Evolutionary conservation across 805 yeast genomes (phyloP), one percentile per base, ranked within the genome.

Genomic region (Komagataella phaffii): DNA sequence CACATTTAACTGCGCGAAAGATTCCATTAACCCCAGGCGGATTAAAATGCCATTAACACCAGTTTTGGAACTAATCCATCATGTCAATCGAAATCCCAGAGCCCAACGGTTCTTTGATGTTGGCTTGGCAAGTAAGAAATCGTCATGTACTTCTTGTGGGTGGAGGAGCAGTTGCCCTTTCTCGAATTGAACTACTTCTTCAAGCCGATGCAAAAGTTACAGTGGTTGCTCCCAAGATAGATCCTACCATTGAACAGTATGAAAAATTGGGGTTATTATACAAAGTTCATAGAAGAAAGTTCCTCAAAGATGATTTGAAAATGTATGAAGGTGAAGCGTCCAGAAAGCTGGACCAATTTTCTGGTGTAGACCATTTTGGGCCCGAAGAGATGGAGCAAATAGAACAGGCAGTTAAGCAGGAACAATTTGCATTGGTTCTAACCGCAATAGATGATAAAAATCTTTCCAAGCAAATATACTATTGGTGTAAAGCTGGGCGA

Each of bases 361-460:
- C 43, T 8, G 46, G 53, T 1, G 54, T 51, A 24, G 50, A 53
- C 6, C 56, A 55, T 1, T 59, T 58, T 19, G 63, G 63, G 47
- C 62, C 55, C 45, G 61, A 62, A 23, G 63, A 63, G 50, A 65
- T 67, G 36, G 57, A 55, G 3, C 51, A 54, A 14, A 64, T 78
- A 45, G 67, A 67, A 14, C 53, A 65, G 3, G 63, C 66, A 46
- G 67, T 75, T 17, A 55, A 59, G 7, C 51, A 65, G 49, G 64
- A 73, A 53, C 67, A 65, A 43, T 84, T 84, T 68, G 80, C 82
- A 4, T 66, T 82, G 65, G 89, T 85, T 2, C 70, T 87, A 50
- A 81, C 87, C 12, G 87, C 91, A 50, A 76, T 88, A 45, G 88
- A 85, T 61, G 88, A 85, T 60, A 85, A 85, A 51, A 71, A 68